phyloP scores from a whole-genome alignment of 1,139 yeast genomes.

The Pichia sp. region DNA sequence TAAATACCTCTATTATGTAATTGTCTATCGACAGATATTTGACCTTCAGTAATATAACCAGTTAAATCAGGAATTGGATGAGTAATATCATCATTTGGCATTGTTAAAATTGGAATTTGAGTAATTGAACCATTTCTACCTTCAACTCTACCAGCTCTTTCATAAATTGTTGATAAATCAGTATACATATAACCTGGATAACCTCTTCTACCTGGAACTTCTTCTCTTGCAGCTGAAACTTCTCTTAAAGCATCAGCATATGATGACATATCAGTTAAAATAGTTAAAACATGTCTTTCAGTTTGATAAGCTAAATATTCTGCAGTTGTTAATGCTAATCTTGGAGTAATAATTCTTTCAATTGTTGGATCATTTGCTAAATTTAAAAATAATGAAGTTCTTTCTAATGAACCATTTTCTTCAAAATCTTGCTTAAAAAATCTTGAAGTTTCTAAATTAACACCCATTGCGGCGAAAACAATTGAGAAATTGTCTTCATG shows the following conservation, averaged over 20 bases:
- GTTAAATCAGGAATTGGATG: conserved; percentile 99
- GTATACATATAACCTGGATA: conserved; percentile 99
- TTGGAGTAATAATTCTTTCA: conserved; percentile 98
- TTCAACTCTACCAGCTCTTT: conserved; percentile 99
- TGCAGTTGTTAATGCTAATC: conserved; percentile 98
- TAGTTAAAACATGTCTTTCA: conserved; percentile 97
- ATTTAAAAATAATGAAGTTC: conserved; percentile 93
- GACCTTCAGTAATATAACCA: conserved; percentile 99
- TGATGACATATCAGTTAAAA: conserved; percentile 97
- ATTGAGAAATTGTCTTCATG: conserved; percentile 98
- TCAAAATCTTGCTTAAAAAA: conserved; percentile 98
- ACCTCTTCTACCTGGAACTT: conserved; percentile 99
- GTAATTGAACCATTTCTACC: conserved; percentile 99
- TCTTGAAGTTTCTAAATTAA: conserved; percentile 83
- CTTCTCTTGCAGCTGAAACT: conserved; percentile 99
- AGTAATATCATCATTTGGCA: conserved; percentile 99
- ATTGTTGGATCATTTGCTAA: conserved; percentile 99
- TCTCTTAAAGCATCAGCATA: conserved; percentile 99
- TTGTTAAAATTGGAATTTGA: conserved; percentile 95
- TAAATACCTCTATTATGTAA: conserved; percentile 92
- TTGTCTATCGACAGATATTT: conserved; percentile 95
- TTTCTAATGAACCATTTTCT: conserved; percentile 96
- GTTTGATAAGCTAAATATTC: conserved; percentile 98
- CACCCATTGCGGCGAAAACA: conserved; percentile 99
- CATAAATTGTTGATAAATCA: conserved; percentile 96